Evolutionary conservation across 1,139 yeast species (phyloP), one percentile per base, ranked within the genome.

Genomic region (Debaryomyces psychrophilus): DNA sequence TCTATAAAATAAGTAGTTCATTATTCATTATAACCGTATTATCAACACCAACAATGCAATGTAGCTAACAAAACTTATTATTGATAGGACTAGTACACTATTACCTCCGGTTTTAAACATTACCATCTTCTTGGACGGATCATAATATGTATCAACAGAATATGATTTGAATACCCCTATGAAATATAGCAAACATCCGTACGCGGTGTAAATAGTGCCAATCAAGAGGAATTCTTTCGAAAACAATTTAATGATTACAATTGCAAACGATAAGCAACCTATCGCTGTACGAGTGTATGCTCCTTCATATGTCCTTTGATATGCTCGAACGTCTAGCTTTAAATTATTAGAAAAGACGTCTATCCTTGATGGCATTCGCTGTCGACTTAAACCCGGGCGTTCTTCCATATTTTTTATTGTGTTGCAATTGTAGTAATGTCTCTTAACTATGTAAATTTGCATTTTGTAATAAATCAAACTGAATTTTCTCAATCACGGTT

Each of bases 291-390:
- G 58, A 9, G 82, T 73, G 55, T 81, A 81, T 3, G 85, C 83
- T 0, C 85, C 85, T 58, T 81, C 85, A 55, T 81, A 81, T 1
- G 85, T 81, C 51, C 85, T 59, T 58, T 81, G 85, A 57, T 81
- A 83, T 1, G 85, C 85, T 50, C 85, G 55, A 4, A 81, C 73
- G 51, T 81, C 85, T 34, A 79, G 61, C 54, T 76, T 76, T 43
- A 70, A 68, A 22, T 64, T 59, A 33, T 69, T 66, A 2, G 77
- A 55, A 22, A 73, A 59, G 8, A 58, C 53, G 45, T 70, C 75
- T 15, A 74, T 56, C 25, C 71, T 52, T 1, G 77, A 70, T 1
- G 73, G 71, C 9, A 62, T 55, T 37, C 76, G 51, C 12, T 58
- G 34, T 8, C 23, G 17, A 20, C 26, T 33, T 7, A 20, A 27